These are phyloP conservation scores for Alectoria sarmentosa DNA, from an alignment of 495 filamentous ascomycete species.

Conservation along the genomic window DNA sequence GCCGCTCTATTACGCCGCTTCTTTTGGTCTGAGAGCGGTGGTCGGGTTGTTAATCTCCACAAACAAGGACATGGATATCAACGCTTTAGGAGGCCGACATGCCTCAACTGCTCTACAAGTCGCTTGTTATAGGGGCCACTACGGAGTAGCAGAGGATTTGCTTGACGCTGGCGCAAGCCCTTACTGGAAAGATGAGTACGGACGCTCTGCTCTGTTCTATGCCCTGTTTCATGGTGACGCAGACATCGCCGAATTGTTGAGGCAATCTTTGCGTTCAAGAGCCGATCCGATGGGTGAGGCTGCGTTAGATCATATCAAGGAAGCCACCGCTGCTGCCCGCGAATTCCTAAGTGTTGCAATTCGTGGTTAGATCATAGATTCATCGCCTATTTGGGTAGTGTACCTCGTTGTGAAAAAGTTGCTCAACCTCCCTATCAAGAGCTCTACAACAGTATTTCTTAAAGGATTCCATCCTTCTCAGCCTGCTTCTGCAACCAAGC, in stretches of 20 bases:
- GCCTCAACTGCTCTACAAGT: not conserved
- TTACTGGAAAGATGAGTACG: not conserved
- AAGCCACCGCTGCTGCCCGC: not conserved
- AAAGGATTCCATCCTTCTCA: no score
- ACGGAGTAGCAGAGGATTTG: not conserved
- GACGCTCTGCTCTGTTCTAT: not conserved
- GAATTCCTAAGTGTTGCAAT: not conserved
- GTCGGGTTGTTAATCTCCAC: not conserved
- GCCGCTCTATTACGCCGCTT: conserved; percentile 8
- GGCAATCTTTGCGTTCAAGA: not conserved
- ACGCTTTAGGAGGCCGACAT: not conserved
- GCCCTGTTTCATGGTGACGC: not conserved
- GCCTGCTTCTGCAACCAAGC: no score
- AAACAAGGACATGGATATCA: not conserved
- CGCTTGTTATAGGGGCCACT: not conserved
- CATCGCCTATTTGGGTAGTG: no score
- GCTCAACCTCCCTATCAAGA: no score
- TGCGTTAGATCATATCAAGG: not conserved
- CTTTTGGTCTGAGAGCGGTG: conserved; percentile 2
- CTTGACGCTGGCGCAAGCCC: not conserved
- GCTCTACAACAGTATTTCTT: no score
- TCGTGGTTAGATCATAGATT: no score
- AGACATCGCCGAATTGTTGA: not conserved
- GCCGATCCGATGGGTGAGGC: not conserved
- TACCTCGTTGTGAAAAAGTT: no score